Conservation (phyloP, 2,329 filamentous ascomycete genomes). For the Penicillium sp. region DNA sequence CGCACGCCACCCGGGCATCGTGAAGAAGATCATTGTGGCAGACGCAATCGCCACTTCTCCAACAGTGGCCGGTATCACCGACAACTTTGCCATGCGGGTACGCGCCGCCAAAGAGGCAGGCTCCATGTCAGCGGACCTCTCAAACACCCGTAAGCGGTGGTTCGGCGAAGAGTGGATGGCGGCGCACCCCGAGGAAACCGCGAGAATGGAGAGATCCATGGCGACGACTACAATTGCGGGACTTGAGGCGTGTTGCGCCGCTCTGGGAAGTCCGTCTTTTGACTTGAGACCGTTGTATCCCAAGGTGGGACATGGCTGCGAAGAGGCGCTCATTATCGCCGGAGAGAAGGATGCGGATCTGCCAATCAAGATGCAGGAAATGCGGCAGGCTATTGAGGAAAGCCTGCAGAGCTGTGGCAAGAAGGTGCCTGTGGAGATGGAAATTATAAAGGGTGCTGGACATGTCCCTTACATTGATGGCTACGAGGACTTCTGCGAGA, state of each 20-base stretch:
- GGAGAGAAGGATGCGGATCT: conserved; percentile 44
- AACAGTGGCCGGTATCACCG: conserved; percentile 32
- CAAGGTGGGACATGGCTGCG: conserved; percentile 32
- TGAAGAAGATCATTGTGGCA: conserved; percentile 39
- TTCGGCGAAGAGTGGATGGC: conserved; percentile 39
- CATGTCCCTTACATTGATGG: conserved; percentile 8
- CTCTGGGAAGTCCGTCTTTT: conserved; percentile 36
- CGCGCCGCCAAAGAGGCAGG: conserved; percentile 31
- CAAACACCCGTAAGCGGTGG: conserved; percentile 40
- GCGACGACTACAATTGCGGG: conserved; percentile 38
- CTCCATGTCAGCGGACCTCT: conserved; percentile 29
- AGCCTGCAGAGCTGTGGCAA: conserved; percentile 5
- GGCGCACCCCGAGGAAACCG: conserved; percentile 33
- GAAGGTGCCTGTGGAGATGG: conserved; percentile 4
- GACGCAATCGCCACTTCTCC: conserved; percentile 42
- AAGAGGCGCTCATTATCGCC: conserved; percentile 38
- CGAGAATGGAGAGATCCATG: conserved; percentile 37
- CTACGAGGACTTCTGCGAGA: conserved; percentile 3
- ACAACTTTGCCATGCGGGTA: conserved; percentile 38
- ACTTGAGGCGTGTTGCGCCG: conserved; percentile 42
- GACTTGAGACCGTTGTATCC: conserved; percentile 36
- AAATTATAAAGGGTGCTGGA: conserved; percentile 7
- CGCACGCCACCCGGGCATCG: conserved; percentile 36
- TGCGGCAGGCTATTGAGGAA: conserved; percentile 35
- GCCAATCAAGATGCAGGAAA: conserved; percentile 37